Percentiles rank a stretch among this genome's conserved stretches.
Evolutionary conservation across 2,329 filamentous ascomycete species (phyloP).

Genomic region (Diplodia scrobiculata): DNA sequence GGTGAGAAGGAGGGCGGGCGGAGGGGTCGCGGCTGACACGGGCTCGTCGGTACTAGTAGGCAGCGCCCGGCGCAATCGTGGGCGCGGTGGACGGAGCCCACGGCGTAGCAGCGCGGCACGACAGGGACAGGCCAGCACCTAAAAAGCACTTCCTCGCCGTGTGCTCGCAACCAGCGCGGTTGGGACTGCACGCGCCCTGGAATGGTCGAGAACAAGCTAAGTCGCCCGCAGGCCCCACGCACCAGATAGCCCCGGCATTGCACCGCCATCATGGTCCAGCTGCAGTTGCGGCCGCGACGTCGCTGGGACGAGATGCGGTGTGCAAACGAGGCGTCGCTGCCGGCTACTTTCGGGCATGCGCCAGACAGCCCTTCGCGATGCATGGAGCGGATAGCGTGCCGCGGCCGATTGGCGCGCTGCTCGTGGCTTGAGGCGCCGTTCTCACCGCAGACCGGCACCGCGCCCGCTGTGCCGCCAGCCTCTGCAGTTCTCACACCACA

Average conservation of each 20-base stretch:
- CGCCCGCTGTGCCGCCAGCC: conserved; percentile 2
- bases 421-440: neutral
- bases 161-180: conserved; percentile 17
- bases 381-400: neutral
- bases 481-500: conserved; percentile 10
- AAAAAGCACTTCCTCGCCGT: conserved; percentile 1
- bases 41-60: neutral
- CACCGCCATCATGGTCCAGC: neutral
- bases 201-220: conserved; percentile 28
- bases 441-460: conserved; percentile 22
- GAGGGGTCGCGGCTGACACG: conserved; percentile 1
- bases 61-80: too few relatives aligned
- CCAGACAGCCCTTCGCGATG: conserved; percentile 7
- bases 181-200: conserved; percentile 23
- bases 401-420: neutral
- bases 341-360: neutral
- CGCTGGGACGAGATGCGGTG: conserved; percentile 14
- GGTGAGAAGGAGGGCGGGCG: neutral
- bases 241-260: conserved; percentile 8
- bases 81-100: too few relatives aligned
- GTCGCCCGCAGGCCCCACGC: conserved; percentile 8
- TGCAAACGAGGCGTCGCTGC: neutral
- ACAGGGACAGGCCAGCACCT: conserved; percentile 2
- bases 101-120: neutral
- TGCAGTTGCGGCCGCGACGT: neutral